phyloP scores from a whole-genome alignment of 1,284 basidiomycete genomes.

The Moesziomyces antarcticus region DNA sequence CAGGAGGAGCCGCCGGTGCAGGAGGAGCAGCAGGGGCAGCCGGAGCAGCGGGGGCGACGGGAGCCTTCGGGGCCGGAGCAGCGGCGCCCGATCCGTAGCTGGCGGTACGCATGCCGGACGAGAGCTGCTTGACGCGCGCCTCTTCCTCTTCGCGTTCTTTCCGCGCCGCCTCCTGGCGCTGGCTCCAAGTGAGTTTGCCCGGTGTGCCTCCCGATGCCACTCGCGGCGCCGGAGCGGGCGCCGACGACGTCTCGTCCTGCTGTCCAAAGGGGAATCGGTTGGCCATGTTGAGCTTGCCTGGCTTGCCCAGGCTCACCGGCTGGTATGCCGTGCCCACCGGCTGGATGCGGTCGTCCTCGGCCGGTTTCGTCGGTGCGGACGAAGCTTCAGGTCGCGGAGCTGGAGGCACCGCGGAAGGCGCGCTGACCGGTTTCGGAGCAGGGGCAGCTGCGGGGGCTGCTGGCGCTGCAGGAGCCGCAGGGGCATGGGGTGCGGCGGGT shows the following conservation, averaged over 20 bases:
- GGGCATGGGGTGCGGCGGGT: slow-evolving; percentile 20
- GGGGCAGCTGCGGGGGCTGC: slow-evolving; percentile 11
- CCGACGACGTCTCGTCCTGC: slow-evolving; percentile 20
- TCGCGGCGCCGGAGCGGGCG: slow-evolving; percentile 37
- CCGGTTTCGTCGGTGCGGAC: slow-evolving; percentile 48
- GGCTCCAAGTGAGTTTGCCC: slow-evolving; percentile 66
- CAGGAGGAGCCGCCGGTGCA: background rate
- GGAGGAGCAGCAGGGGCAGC: slow-evolving; percentile 26
- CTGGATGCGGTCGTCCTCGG: slow-evolving; percentile 62
- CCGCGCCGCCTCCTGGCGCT: slow-evolving; percentile 61
- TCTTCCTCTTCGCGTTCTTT: slow-evolving; percentile 63
- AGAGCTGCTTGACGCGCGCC: slow-evolving; percentile 25
- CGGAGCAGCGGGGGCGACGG: slow-evolving; percentile 31
- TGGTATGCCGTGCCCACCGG: slow-evolving; percentile 66
- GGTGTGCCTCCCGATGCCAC: slow-evolving; percentile 37
- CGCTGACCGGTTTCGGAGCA: slow-evolving; percentile 13
- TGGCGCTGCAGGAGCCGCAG: slow-evolving; percentile 10
- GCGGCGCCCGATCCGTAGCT: slow-evolving; percentile 33
- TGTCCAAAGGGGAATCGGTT: slow-evolving; percentile 63
- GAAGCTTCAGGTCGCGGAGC: slow-evolving; percentile 31
- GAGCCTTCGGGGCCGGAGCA: slow-evolving; percentile 14
- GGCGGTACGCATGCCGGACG: slow-evolving; percentile 31
- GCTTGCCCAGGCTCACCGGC: slow-evolving; percentile 63
- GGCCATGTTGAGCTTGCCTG: slow-evolving; percentile 63
- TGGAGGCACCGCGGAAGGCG: slow-evolving; percentile 16